Evolutionary conservation across 345 rosid genomes (phyloP).

Genomic region (Hypericum androsaemum): DNA sequence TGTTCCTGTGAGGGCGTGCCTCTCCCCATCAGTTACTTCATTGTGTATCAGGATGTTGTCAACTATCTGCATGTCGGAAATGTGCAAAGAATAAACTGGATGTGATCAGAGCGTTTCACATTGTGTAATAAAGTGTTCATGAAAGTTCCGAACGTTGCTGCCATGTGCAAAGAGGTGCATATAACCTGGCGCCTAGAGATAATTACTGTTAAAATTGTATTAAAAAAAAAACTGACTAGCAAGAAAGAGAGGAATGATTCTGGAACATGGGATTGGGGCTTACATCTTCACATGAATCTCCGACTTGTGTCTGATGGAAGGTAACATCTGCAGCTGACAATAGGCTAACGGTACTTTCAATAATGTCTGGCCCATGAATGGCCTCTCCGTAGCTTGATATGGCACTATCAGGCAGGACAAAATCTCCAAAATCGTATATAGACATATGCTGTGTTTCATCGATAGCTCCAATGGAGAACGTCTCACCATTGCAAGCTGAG

Average conservation of each 20-base stretch:
- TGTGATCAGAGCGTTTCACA: too few relatives aligned
- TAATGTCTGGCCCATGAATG: constrained; percentile 76
- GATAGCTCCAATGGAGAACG: constrained; percentile 40
- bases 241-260: background rate
- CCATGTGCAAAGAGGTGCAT: too few relatives aligned
- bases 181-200: too few relatives aligned
- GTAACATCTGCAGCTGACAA: constrained; percentile 74
- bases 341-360: constrained; percentile 83
- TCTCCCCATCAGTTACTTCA: constrained; percentile 46
- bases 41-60: constrained; percentile 42
- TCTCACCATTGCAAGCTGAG: constrained; percentile 66
- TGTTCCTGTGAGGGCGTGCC: constrained; percentile 24
- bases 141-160: too few relatives aligned
- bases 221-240: too few relatives aligned
- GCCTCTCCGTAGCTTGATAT: constrained; percentile 55
- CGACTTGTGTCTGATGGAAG: constrained; percentile 47
- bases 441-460: constrained; percentile 36
- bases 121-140: too few relatives aligned
- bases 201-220: too few relatives aligned
- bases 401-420: constrained; percentile 53
- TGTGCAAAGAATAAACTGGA: background rate
- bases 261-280: constrained; percentile 19
- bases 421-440: constrained; percentile 45
- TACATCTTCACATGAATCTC: constrained; percentile 67
- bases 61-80: constrained; percentile 35